phyloP scores from a whole-genome alignment of 805 yeast species.

The Yamadazyma phyllophila region DNA sequence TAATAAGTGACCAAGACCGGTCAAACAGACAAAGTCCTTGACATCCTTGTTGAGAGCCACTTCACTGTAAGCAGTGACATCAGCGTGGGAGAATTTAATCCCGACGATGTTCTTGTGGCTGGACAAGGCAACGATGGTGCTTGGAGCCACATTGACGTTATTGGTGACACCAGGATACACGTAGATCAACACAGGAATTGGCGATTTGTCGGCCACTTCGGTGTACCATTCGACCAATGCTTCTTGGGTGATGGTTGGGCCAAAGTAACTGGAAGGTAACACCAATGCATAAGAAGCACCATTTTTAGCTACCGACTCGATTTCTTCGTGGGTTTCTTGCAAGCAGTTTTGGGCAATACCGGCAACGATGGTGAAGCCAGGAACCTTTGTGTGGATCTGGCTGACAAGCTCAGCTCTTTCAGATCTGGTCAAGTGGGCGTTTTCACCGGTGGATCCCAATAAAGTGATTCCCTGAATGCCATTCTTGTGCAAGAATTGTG shows the following conservation, averaged over 20 bases:
- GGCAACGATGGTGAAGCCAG: conserved; percentile 42
- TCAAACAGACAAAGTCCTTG: conserved; percentile 42
- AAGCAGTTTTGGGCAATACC: conserved; percentile 50
- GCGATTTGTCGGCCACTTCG: conserved; percentile 41
- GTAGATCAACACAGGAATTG: conserved; percentile 45
- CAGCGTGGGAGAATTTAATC: conserved; percentile 50
- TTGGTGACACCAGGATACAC: conserved; percentile 52
- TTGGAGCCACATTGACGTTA: conserved; percentile 35
- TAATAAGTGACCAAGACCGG: conserved; percentile 53
- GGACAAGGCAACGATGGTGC: conserved; percentile 40
- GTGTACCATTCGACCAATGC: conserved; percentile 47
- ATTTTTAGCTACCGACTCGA: conserved; percentile 30
- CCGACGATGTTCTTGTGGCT: conserved; percentile 50
- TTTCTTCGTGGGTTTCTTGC: conserved; percentile 44
- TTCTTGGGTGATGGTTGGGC: conserved; percentile 42
- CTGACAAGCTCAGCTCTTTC: conserved; percentile 41
- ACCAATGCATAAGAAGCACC: conserved; percentile 42
- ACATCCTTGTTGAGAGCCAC: conserved; percentile 44
- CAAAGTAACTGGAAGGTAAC: conserved; percentile 49
- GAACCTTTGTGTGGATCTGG: conserved; percentile 34
- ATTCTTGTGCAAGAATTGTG: conserved; percentile 37
- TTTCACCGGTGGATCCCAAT: conserved; percentile 57
- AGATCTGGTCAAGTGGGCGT: conserved; percentile 45
- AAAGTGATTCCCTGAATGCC: conserved; percentile 50
- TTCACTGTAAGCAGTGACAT: conserved; percentile 46